phyloP scores from a whole-genome alignment of 2,329 filamentous ascomycete genomes.

The Colletotrichum ledebouriae region DNA sequence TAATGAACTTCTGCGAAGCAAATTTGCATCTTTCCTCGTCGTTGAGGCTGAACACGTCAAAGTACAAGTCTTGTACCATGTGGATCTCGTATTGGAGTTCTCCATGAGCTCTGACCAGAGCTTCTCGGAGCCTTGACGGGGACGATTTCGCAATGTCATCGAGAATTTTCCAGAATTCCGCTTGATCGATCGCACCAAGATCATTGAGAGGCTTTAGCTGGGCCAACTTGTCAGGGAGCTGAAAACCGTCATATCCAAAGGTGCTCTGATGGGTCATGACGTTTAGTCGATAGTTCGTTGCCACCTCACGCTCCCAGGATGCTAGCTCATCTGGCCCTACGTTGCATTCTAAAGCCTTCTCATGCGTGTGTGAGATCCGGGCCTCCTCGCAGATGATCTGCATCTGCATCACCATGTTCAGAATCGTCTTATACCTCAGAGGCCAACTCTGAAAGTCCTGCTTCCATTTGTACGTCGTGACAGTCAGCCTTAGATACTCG shows the following conservation, averaged over 20 bases:
- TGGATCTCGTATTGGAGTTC: not conserved
- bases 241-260: not conserved
- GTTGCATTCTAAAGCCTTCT: too few relatives aligned
- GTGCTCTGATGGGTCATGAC: not conserved
- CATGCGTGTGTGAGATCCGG: not conserved
- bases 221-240: constrained; percentile 4
- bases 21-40: not conserved
- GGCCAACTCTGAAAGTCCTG: not conserved
- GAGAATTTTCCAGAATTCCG: constrained; percentile 13
- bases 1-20: not conserved
- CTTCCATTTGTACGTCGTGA: not conserved
- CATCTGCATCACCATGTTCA: not conserved
- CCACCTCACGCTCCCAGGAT: too few relatives aligned
- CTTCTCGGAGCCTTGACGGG: not conserved
- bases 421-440: rapidly evolving
- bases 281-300: too few relatives aligned
- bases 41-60: constrained; percentile 21
- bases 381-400: not conserved
- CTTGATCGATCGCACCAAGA: not conserved
- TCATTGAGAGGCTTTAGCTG: not conserved
- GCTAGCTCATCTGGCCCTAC: too few relatives aligned
- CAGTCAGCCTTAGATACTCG: not conserved
- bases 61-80: not conserved
- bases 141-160: not conserved
- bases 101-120: not conserved